A percentile compares a stretch with the other conserved stretches of the same genome.
Conservation (phyloP, 805 yeast species). For the Metschnikowia sp. region DNA sequence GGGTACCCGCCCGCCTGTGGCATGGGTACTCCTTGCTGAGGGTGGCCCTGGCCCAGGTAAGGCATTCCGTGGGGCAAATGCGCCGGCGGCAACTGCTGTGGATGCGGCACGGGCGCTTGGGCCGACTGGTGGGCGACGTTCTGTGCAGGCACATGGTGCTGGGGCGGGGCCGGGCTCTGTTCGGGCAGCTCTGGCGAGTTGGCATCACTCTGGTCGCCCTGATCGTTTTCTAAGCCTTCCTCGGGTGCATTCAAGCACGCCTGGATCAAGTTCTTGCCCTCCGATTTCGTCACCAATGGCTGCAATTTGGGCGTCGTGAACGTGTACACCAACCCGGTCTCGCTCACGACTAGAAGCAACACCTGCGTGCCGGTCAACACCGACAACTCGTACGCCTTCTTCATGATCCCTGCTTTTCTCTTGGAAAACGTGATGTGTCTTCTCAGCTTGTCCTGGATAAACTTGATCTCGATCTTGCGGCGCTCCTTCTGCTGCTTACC, state of each 20-base stretch:
- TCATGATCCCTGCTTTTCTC: constrained; percentile 98
- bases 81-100: constrained; percentile 34
- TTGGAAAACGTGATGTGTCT: constrained; percentile 97
- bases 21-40: constrained; percentile 40
- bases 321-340: constrained; percentile 97
- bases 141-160: constrained; percentile 21
- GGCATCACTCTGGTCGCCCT: constrained; percentile 50
- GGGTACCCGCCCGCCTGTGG: constrained; percentile 49
- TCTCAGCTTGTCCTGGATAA: constrained; percentile 95
- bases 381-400: constrained; percentile 96
- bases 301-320: constrained; percentile 99
- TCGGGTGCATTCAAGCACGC: constrained; percentile 98
- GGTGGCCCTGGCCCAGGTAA: constrained; percentile 41
- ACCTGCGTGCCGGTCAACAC: constrained; percentile 98
- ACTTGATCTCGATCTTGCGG: constrained; percentile 93
- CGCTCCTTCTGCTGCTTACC: constrained; percentile 54
- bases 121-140: constrained; percentile 23
- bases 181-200: constrained; percentile 40
- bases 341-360: constrained; percentile 87
- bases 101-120: constrained; percentile 21
- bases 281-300: constrained; percentile 95
- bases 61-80: constrained; percentile 45
- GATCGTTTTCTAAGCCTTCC: constrained; percentile 67
- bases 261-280: constrained; percentile 94
- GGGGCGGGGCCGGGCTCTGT: constrained; percentile 35